phyloP scores from a whole-genome alignment of 1,284 basidiomycete species.

The Spongispora temasekensis region DNA sequence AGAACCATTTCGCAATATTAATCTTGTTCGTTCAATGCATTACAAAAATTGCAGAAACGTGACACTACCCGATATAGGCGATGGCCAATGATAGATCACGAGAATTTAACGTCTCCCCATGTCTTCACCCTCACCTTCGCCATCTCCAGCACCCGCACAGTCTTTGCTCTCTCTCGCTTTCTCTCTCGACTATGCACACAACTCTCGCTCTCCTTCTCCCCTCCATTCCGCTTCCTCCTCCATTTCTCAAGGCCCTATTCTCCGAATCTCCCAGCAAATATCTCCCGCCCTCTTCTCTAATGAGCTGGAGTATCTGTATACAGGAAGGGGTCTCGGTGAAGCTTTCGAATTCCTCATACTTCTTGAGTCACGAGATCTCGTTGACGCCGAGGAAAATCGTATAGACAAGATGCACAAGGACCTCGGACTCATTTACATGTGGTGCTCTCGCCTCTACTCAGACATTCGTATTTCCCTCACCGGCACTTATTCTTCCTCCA shows the following conservation, averaged over 20 bases:
- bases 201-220: conserved; percentile 60
- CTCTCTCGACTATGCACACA: conserved; percentile 44
- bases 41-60: not conserved
- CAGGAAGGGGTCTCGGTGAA: conserved; percentile 83
- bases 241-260: conserved; percentile 37
- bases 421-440: conserved; percentile 95
- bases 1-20: too few relatives aligned
- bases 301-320: conserved; percentile 89
- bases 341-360: conserved; percentile 86
- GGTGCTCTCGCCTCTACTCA: conserved; percentile 89
- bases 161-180: conserved; percentile 64
- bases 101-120: conserved; percentile 31
- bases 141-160: conserved; percentile 53
- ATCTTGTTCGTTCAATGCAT: too few relatives aligned
- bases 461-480: conserved; percentile 83
- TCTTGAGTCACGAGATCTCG: conserved; percentile 47
- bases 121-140: conserved; percentile 56
- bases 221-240: conserved; percentile 48
- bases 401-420: conserved; percentile 89
- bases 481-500: conserved; percentile 58
- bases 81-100: not conserved
- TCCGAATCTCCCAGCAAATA: conserved; percentile 65
- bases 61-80: not conserved
- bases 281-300: conserved; percentile 79
- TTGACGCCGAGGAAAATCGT: conserved; percentile 63